These are phyloP conservation scores for Ceratocystis lukuohia DNA, from an alignment of 2,329 filamentous ascomycete species.

Conservation along the genomic window DNA sequence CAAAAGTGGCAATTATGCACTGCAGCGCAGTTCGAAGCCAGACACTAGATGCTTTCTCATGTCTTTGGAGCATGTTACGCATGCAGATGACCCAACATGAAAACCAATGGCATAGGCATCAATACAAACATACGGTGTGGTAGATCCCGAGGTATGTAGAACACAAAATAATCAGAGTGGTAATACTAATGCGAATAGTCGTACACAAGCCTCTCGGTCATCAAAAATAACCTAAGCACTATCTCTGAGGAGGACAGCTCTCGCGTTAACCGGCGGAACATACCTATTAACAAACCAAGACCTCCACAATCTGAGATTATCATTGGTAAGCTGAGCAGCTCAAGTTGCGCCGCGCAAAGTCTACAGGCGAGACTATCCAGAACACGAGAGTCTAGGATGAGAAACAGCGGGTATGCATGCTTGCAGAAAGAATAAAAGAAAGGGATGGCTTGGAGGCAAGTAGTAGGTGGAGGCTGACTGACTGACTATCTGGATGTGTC, in stretches of 20 bases:
- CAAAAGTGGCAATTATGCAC: neutral
- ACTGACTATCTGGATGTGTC: neutral
- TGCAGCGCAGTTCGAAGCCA: neutral
- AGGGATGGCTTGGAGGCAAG: neutral
- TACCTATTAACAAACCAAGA: neutral
- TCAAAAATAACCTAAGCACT: neutral
- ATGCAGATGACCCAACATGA: neutral
- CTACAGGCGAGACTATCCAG: neutral
- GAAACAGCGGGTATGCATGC: neutral
- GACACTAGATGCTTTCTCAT: neutral
- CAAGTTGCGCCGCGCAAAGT: neutral
- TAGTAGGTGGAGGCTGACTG: neutral
- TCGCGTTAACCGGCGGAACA: neutral
- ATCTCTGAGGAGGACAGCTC: neutral
- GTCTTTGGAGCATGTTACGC: neutral
- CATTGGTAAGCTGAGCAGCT: neutral
- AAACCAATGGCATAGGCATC: neutral
- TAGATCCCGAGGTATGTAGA: neutral
- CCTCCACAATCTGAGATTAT: neutral
- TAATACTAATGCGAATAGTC: neutral
- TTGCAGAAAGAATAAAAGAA: neutral
- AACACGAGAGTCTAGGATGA: neutral
- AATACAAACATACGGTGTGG: conserved; percentile 1
- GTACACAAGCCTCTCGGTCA: neutral
- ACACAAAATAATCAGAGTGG: neutral